phyloP scores from a whole-genome alignment of 305 asterid species.

The Caryopteris hybrid region DNA sequence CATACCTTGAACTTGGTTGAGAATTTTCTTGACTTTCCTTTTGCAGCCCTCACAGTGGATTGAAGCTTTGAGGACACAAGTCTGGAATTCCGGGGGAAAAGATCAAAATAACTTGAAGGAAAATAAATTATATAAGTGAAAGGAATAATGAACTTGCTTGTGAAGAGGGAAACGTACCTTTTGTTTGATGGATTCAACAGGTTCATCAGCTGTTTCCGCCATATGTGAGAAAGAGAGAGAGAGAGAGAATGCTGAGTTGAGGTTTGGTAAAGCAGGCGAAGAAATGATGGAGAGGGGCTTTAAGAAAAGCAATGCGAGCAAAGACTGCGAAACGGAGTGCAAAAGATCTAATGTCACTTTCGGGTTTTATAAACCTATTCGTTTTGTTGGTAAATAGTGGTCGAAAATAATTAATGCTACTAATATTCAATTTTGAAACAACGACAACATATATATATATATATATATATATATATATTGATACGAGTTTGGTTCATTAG shows the following conservation, averaged over 20 bases:
- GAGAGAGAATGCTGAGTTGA: no score
- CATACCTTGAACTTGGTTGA: slow-evolving; percentile 43
- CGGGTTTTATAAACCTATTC: not conserved
- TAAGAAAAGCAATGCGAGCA: not conserved
- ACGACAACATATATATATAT: no score
- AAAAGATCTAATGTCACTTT: not conserved
- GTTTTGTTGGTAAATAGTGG: no score
- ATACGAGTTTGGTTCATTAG: no score
- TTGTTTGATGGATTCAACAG: slow-evolving; percentile 22
- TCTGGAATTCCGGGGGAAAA: slow-evolving; percentile 21
- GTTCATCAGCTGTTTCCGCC: slow-evolving; percentile 35
- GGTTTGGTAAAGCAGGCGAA: not conserved
- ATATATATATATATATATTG: no score
- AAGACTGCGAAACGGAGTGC: not conserved
- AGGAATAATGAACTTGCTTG: not conserved
- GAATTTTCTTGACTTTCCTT: slow-evolving; percentile 56
- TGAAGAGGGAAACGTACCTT: slow-evolving; percentile 29
- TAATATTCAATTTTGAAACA: no score
- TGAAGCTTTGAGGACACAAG: slow-evolving; percentile 50
- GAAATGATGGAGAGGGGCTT: not conserved
- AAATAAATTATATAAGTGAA: not conserved
- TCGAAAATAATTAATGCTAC: no score
- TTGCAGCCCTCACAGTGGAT: slow-evolving; percentile 79
- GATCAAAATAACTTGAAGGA: no score
- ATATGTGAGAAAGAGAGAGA: slow-evolving; percentile 22